Percentiles rank a stretch among this genome's conserved stretches.
phyloP scores from a whole-genome alignment of 2,329 filamentous ascomycete genomes.

The Apiospora aurea region DNA sequence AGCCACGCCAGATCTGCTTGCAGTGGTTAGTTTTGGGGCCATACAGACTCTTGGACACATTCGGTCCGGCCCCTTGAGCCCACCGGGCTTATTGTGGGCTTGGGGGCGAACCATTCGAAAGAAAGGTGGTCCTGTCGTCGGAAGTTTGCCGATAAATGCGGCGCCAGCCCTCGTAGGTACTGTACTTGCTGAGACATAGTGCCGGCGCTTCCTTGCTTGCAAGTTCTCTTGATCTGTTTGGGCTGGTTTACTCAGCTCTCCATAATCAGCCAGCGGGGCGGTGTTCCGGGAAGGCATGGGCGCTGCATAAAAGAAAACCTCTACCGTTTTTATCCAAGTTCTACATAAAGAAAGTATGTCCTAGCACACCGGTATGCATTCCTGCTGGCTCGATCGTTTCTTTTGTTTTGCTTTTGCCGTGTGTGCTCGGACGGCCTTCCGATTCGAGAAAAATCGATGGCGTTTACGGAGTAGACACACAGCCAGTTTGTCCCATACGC shows the following conservation, averaged over 20 bases:
- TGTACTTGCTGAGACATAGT: constrained; percentile 1
- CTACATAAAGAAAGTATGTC: neutral
- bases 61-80: constrained; percentile 9
- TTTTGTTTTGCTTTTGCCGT: neutral
- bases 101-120: constrained; percentile 16
- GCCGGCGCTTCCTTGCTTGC: constrained; percentile 19
- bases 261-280: constrained; percentile 12
- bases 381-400: neutral
- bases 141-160: constrained; percentile 19
- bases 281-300: neutral
- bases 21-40: neutral
- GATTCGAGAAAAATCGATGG: neutral
- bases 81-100: constrained; percentile 21
- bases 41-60: constrained; percentile 10
- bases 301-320: neutral
- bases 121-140: constrained; percentile 6
- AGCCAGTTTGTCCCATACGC: neutral
- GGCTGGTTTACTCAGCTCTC: constrained; percentile 14
- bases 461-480: neutral
- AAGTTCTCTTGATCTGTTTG: constrained; percentile 8
- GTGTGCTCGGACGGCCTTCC: neutral
- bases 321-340: neutral
- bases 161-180: constrained; percentile 7
- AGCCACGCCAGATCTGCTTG: neutral
- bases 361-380: neutral